Evolutionary conservation across 2,329 filamentous ascomycete genomes (phyloP).

Genomic region (Epichloe bromicola): DNA sequence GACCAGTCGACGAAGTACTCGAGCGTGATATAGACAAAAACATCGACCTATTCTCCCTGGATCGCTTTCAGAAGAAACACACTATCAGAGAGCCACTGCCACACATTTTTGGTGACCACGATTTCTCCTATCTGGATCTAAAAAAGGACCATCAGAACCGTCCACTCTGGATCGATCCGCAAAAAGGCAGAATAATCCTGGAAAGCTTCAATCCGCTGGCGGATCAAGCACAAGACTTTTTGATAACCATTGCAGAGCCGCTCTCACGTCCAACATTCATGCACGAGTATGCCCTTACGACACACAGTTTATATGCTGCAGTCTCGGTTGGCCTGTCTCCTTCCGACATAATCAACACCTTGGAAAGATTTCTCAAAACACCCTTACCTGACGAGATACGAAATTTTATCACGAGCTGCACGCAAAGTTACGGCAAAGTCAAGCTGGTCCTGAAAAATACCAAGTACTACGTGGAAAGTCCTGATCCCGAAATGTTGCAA

Average conservation of each 20-base stretch:
- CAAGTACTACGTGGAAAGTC: constrained; percentile 85
- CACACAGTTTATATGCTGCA: constrained; percentile 88
- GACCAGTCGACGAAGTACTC: constrained; percentile 35
- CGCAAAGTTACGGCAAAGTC: constrained; percentile 86
- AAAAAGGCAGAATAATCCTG: constrained; percentile 75
- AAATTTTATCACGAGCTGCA: constrained; percentile 66
- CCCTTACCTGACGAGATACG: constrained; percentile 70
- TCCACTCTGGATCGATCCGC: constrained; percentile 86
- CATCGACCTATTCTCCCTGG: constrained; percentile 46
- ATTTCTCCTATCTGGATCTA: constrained; percentile 71
- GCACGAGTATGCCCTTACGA: constrained; percentile 86
- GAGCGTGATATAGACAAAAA: constrained; percentile 44
- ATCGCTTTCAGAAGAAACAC: constrained; percentile 35
- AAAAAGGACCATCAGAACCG: constrained; percentile 84
- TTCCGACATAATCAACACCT: constrained; percentile 75
- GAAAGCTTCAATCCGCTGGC: constrained; percentile 89
- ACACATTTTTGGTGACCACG: constrained; percentile 37
- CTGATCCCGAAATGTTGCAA: constrained; percentile 76
- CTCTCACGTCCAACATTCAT: constrained; percentile 79
- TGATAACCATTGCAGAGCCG: constrained; percentile 92
- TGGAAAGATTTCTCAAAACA: constrained; percentile 83
- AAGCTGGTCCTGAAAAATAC: constrained; percentile 92
- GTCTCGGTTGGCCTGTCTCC: constrained; percentile 88
- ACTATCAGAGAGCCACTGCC: constrained; percentile 30
- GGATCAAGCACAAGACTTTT: constrained; percentile 78